Evolutionary conservation across 2,329 filamentous ascomycete genomes (phyloP).

Genomic region (Ophiostoma novo-ulmi): DNA sequence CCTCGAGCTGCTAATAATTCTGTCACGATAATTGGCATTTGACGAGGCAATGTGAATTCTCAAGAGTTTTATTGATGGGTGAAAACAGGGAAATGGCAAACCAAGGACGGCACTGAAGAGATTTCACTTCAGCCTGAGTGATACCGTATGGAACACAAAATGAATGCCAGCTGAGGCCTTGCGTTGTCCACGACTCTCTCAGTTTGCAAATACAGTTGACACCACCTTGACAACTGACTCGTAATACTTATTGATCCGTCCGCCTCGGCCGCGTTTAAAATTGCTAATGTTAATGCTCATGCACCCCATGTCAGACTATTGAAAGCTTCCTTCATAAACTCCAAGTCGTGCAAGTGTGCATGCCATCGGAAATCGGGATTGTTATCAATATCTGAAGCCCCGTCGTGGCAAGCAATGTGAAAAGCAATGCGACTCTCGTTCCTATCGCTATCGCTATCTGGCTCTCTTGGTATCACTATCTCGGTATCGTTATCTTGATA

Average conservation of each 20-base stretch:
- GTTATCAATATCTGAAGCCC: background rate
- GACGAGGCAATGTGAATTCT: background rate
- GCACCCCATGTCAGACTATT: slow-evolving; percentile 3
- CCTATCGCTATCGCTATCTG: background rate
- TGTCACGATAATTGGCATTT: background rate
- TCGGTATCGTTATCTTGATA: slow-evolving; percentile 1
- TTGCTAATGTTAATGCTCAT: background rate
- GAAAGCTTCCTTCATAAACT: background rate
- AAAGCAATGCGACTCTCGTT: background rate
- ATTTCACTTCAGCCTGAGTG: background rate
- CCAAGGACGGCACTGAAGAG: background rate
- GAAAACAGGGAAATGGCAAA: slow-evolving; percentile 11
- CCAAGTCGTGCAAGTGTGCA: background rate
- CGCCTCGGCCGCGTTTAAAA: background rate
- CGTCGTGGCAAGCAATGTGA: background rate
- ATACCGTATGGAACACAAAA: background rate
- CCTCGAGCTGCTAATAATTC: background rate
- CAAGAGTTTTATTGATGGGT: background rate
- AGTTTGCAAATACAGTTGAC: background rate
- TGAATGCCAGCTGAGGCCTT: background rate
- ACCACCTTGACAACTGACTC: background rate
- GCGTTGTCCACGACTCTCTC: background rate
- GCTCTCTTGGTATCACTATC: background rate
- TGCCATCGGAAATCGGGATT: background rate
- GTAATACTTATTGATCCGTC: background rate